Evolutionary conservation across 2,329 filamentous ascomycete species (phyloP).

Genomic region (Aspergillus chevalieri): DNA sequence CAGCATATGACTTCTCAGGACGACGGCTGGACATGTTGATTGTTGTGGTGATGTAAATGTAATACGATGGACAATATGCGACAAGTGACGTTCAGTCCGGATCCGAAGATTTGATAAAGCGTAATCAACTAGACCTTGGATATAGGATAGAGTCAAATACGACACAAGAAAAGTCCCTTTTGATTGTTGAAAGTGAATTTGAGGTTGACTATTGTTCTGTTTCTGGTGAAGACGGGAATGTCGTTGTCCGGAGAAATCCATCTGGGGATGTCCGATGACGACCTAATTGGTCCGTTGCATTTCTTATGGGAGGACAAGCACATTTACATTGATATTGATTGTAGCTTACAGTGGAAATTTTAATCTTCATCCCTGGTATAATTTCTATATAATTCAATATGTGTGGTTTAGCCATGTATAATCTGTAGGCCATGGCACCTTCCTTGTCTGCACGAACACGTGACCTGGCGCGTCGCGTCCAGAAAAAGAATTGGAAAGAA

Average conservation of each 20-base stretch:
- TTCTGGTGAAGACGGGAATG: neutral
- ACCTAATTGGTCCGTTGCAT: neutral
- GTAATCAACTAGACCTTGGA: too few relatives aligned
- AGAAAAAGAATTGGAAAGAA: neutral
- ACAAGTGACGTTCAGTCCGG: too few relatives aligned
- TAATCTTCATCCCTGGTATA: neutral
- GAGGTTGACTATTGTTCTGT: neutral
- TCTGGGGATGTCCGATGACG: neutral
- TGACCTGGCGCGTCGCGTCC: neutral
- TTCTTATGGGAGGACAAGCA: neutral
- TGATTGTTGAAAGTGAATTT: too few relatives aligned
- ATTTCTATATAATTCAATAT: neutral
- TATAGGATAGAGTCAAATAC: too few relatives aligned
- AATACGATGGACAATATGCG: too few relatives aligned
- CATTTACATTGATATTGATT: too few relatives aligned
- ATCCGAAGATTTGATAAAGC: too few relatives aligned
- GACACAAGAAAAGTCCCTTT: too few relatives aligned
- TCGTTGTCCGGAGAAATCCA: neutral
- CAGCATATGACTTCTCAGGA: slow-evolving; percentile 24
- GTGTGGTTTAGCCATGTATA: neutral
- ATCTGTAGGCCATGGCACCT: neutral
- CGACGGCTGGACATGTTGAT: slow-evolving; percentile 28
- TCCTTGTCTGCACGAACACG: neutral
- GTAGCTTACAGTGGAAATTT: too few relatives aligned
- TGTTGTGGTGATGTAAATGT: slow-evolving; percentile 3